These are phyloP conservation scores for Ramalina peruviana DNA, from an alignment of 495 filamentous ascomycete genomes.

Conservation along the genomic window DNA sequence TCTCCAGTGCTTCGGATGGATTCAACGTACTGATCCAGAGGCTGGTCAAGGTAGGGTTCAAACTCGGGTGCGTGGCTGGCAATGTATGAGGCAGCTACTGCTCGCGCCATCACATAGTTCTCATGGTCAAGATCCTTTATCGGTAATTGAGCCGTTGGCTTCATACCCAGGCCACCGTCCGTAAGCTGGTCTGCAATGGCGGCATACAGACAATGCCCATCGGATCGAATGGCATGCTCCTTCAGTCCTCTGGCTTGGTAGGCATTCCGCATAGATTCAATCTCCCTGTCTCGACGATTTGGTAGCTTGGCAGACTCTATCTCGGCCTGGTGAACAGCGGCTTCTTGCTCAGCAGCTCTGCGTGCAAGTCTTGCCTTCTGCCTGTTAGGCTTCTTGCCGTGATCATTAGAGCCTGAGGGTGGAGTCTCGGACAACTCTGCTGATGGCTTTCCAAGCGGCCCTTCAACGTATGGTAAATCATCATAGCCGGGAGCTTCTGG, in stretches of 20 bases:
- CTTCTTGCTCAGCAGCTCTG: conserved; percentile 70
- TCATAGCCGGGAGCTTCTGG: not conserved
- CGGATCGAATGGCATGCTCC: conserved; percentile 71
- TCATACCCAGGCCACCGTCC: conserved; percentile 29
- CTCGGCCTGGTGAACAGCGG: conserved; percentile 48
- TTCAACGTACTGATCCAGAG: conserved; percentile 53
- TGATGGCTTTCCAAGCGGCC: not conserved
- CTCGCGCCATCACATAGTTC: conserved; percentile 17
- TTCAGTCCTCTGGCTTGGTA: conserved; percentile 48
- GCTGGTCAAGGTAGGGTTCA: conserved; percentile 67
- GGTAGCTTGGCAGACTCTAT: conserved; percentile 61
- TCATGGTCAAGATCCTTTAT: not conserved
- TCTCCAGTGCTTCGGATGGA: conserved; percentile 82
- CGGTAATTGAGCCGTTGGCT: conserved; percentile 19
- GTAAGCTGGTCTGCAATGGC: conserved; percentile 76
- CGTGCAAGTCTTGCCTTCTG: conserved; percentile 84
- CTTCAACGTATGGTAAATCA: not conserved
- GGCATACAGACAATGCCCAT: conserved; percentile 93
- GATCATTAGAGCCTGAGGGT: conserved; percentile 7
- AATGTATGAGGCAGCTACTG: conserved; percentile 43
- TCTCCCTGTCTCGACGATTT: conserved; percentile 60
- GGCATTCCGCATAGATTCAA: conserved; percentile 47
- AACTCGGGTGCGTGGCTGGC: conserved; percentile 45
- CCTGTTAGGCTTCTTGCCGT: conserved; percentile 65
- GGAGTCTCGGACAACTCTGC: conserved; percentile 5